Conservation (phyloP, 352 stramenopile species). For the Phytophthora quininea region DNA sequence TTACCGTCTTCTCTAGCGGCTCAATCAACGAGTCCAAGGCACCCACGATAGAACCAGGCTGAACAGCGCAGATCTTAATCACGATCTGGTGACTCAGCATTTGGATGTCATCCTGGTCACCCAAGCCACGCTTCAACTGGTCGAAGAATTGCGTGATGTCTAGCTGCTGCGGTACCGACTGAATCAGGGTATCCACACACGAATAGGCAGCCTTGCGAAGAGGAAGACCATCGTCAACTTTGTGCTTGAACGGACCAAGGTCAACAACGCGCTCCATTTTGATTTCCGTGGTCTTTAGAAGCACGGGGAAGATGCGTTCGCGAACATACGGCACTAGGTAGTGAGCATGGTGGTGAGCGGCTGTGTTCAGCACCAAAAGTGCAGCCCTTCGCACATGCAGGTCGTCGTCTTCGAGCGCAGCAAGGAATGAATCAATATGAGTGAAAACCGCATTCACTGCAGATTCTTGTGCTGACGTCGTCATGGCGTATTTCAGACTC, state of each 20-base stretch:
- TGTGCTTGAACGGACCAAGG: slow-evolving; percentile 99
- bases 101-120: slow-evolving; percentile 96
- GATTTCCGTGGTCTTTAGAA: slow-evolving; percentile 92
- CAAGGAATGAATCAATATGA: slow-evolving; percentile 91
- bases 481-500: slow-evolving; percentile 91
- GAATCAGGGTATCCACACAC: slow-evolving; percentile 96
- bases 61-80: slow-evolving; percentile 91
- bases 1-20: slow-evolving; percentile 94
- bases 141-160: slow-evolving; percentile 94
- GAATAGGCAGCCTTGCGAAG: slow-evolving; percentile 93
- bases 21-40: slow-evolving; percentile 91
- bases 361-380: slow-evolving; percentile 96
- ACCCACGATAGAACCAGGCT: slow-evolving; percentile 82
- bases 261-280: slow-evolving; percentile 97
- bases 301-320: slow-evolving; percentile 89
- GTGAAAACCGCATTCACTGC: slow-evolving; percentile 57
- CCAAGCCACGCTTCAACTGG: slow-evolving; percentile 91
- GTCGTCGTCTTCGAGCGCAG: slow-evolving; percentile 95
- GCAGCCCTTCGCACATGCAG: slow-evolving; percentile 94
- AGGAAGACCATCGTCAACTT: slow-evolving; percentile 91
- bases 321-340: slow-evolving; percentile 79
- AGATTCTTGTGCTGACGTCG: slow-evolving; percentile 37
- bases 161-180: slow-evolving; percentile 92
- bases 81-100: slow-evolving; percentile 97
- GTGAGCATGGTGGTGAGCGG: slow-evolving; percentile 94